phyloP scores from a whole-genome alignment of 768 basidiomycete genomes.

The Melanogaster broomeanus region DNA sequence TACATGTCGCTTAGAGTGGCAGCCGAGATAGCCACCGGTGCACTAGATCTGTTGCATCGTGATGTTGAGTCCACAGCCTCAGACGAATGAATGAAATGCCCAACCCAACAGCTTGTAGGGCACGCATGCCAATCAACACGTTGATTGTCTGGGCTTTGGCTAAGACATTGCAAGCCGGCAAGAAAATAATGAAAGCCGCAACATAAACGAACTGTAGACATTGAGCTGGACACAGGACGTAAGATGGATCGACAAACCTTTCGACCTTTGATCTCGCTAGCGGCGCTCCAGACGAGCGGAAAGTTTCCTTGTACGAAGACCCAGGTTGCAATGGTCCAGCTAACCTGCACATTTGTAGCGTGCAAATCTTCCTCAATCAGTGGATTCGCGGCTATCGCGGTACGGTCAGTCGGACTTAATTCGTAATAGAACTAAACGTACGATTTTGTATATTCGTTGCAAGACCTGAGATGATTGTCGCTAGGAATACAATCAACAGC shows the following conservation, averaged over 20 bases:
- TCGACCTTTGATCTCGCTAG: slow-evolving; percentile 76
- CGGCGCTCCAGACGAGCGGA: slow-evolving; percentile 67
- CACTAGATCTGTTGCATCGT: slow-evolving; percentile 50
- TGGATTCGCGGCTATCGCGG: slow-evolving; percentile 55
- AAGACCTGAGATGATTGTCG: slow-evolving; percentile 25
- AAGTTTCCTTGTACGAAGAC: slow-evolving; percentile 69
- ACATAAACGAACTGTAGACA: slow-evolving; percentile 52
- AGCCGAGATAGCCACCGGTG: slow-evolving; percentile 71
- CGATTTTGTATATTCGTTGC: slow-evolving; percentile 32
- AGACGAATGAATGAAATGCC: slow-evolving; percentile 16
- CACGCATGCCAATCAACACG: slow-evolving; percentile 65
- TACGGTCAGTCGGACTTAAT: not conserved
- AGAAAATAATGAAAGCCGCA: slow-evolving; percentile 51
- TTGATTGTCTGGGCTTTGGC: slow-evolving; percentile 56
- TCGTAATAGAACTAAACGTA: slow-evolving; percentile 10
- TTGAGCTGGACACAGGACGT: slow-evolving; percentile 1
- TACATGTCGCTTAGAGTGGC: slow-evolving; percentile 80
- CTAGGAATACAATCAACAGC: slow-evolving; percentile 27
- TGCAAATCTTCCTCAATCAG: slow-evolving; percentile 60
- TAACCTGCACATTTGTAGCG: slow-evolving; percentile 62
- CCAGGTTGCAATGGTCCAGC: slow-evolving; percentile 69
- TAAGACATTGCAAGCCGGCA: slow-evolving; percentile 55
- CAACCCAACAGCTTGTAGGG: slow-evolving; percentile 65
- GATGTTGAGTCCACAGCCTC: slow-evolving; percentile 1
- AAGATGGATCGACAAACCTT: slow-evolving; percentile 46